Percentiles rank a stretch among this genome's conserved stretches.
These are phyloP conservation scores for Chaetothyriales sp. DNA, from an alignment of 2,329 filamentous ascomycete genomes.

Conservation along the genomic window DNA sequence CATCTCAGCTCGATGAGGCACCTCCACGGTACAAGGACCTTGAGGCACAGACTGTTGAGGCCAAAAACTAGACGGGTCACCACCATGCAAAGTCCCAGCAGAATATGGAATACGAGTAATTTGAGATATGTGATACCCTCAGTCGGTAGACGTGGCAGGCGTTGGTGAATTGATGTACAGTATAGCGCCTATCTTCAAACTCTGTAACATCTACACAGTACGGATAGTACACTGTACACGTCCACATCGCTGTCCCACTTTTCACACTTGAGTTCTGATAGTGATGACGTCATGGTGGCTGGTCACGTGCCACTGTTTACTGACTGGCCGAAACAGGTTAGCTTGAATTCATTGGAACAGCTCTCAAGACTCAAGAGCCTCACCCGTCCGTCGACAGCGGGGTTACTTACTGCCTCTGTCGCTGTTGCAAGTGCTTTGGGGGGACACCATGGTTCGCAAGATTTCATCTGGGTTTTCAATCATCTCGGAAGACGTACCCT, in stretches of 20 bases:
- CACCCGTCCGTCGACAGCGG: not conserved
- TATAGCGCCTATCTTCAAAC: not conserved
- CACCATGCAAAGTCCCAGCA: not conserved
- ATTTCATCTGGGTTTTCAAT: conserved; percentile 17
- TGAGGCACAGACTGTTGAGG: conserved; percentile 15
- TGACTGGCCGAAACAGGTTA: not conserved
- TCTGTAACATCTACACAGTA: too few relatives aligned
- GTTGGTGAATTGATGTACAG: not conserved
- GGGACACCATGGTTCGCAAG: conserved; percentile 17
- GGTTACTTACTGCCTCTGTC: not conserved
- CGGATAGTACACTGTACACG: too few relatives aligned
- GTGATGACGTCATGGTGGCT: not conserved
- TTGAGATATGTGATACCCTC: not conserved
- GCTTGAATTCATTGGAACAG: not conserved
- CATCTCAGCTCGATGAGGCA: conserved; percentile 21
- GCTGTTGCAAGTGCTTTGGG: not conserved
- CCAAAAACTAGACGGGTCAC: conserved; percentile 21
- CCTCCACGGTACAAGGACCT: conserved; percentile 23
- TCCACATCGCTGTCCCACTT: too few relatives aligned
- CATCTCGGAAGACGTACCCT: conserved; percentile 14
- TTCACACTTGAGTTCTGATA: too few relatives aligned
- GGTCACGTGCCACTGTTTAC: not conserved
- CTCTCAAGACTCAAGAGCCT: too few relatives aligned
- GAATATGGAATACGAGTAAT: not conserved
- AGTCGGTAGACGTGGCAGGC: not conserved